Evolutionary conservation across 495 filamentous ascomycete genomes (phyloP).

Genomic region (Pseudevernia furfuracea): DNA sequence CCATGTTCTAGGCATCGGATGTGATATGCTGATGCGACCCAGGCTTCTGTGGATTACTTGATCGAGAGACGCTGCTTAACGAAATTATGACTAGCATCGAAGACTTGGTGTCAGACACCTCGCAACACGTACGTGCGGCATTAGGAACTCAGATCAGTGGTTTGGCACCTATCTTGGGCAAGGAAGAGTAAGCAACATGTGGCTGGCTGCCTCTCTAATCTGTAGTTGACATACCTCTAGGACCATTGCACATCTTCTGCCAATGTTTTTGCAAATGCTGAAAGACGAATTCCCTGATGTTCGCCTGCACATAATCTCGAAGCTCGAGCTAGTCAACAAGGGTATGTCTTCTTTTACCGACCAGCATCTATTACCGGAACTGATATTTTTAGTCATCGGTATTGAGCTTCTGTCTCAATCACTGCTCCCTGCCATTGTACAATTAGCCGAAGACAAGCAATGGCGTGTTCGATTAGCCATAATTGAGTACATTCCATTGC

Average conservation of each 20-base stretch:
- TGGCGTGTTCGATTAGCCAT: constrained; percentile 97
- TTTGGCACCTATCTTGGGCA: constrained; percentile 91
- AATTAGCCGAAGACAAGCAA: constrained; percentile 97
- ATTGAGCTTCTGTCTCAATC: constrained; percentile 95
- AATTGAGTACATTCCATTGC: constrained; percentile 96
- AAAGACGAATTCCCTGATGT: constrained; percentile 99
- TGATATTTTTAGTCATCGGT: constrained; percentile 65
- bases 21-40: constrained; percentile 25
- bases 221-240: constrained; percentile 38
- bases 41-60: constrained; percentile 89
- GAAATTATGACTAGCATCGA: constrained; percentile 97
- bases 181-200: constrained; percentile 71
- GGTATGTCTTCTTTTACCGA: constrained; percentile 40
- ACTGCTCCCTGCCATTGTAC: constrained; percentile 94
- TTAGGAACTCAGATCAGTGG: constrained; percentile 96
- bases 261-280: constrained; percentile 99
- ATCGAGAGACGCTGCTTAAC: constrained; percentile 79
- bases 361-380: constrained; percentile 19
- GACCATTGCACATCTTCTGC: constrained; percentile 91
- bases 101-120: constrained; percentile 89
- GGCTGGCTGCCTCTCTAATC: background rate
- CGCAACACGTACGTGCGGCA: constrained; percentile 92
- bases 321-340: constrained; percentile 95
- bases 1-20: background rate
- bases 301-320: constrained; percentile 95